Evolutionary conservation across 164 flowering plant species (phyloP).

Genomic region (Hamamelis virginiana): DNA sequence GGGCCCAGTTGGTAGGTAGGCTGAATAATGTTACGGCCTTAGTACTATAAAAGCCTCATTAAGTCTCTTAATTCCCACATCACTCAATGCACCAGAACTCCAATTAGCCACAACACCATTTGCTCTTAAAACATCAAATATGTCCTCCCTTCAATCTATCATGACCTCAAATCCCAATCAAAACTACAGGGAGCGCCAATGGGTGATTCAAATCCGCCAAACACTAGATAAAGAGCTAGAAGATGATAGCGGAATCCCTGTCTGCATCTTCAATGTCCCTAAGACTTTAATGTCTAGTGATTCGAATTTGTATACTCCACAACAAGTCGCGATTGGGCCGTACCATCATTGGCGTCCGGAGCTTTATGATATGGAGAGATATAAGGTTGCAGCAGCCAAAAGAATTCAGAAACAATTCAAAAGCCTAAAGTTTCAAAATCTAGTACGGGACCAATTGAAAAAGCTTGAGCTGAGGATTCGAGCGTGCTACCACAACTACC

Average conservation of each 20-base stretch:
- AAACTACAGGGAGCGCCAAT: conserved; percentile 38
- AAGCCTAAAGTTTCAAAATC: conserved; percentile 20
- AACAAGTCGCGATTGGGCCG: conserved; percentile 52
- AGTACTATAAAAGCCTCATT: no score
- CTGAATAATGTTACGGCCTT: no score
- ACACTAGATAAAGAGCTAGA: conserved; percentile 47
- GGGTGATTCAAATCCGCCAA: conserved; percentile 49
- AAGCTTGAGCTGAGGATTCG: conserved; percentile 29
- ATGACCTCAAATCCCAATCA: conserved; percentile 11
- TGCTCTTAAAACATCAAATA: background rate
- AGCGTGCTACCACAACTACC: conserved; percentile 43
- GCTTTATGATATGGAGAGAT: conserved; percentile 49
- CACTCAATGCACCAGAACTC: background rate
- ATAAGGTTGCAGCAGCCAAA: conserved; percentile 44
- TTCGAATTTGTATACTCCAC: conserved; percentile 47
- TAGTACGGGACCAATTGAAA: conserved; percentile 33
- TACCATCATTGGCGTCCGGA: conserved; percentile 43
- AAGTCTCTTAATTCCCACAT: no score
- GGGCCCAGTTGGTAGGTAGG: no score
- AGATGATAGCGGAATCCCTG: conserved; percentile 33
- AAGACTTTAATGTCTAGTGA: conserved; percentile 28
- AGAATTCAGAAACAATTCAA: conserved; percentile 24
- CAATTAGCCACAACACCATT: background rate
- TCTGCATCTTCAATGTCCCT: conserved; percentile 50
- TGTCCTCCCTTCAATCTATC: background rate